Evolutionary conservation across 2,329 filamentous ascomycete species (phyloP).

Genomic region (Ophidiomyces ophidiicola): DNA sequence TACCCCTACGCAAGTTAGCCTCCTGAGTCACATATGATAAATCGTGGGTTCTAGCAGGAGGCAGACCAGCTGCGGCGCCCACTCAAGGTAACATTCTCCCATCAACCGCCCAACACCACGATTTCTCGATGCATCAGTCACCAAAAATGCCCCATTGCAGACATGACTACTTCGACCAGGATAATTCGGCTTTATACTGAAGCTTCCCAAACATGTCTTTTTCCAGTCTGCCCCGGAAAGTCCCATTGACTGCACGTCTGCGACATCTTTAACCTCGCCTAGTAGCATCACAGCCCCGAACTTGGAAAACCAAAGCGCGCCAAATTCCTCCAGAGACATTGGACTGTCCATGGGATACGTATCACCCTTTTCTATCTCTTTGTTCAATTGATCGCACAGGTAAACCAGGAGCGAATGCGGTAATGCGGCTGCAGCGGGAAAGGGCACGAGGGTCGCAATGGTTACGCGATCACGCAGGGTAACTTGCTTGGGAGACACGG

Average conservation of each 20-base stretch:
- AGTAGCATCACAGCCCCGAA: constrained; percentile 81
- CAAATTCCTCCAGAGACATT: constrained; percentile 62
- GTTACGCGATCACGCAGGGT: constrained; percentile 74
- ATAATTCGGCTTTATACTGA: constrained; percentile 91
- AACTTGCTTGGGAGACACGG: constrained; percentile 62
- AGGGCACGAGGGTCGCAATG: constrained; percentile 70
- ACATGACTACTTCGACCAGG: constrained; percentile 82
- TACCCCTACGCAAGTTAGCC: constrained; percentile 47
- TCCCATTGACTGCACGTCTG: constrained; percentile 40
- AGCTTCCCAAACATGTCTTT: constrained; percentile 71
- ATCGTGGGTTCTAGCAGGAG: constrained; percentile 14
- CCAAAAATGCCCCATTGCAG: constrained; percentile 64
- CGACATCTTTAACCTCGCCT: constrained; percentile 55
- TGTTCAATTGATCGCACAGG: constrained; percentile 71
- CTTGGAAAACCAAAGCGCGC: constrained; percentile 79
- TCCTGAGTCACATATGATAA: constrained; percentile 9
- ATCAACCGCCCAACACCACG: constrained; percentile 63
- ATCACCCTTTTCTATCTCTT: constrained; percentile 83
- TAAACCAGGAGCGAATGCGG: constrained; percentile 63
- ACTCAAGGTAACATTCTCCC: constrained; percentile 65
- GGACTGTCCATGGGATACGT: constrained; percentile 80
- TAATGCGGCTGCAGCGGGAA: constrained; percentile 64
- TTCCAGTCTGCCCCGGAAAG: constrained; percentile 59
- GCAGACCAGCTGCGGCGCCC: constrained; percentile 53
- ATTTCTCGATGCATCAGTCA: constrained; percentile 60